A percentile compares a stretch with the other conserved stretches of the same genome.
These are phyloP conservation scores for Croton laevigatus DNA, from an alignment of 441 rosid species.

Conservation along the genomic window DNA sequence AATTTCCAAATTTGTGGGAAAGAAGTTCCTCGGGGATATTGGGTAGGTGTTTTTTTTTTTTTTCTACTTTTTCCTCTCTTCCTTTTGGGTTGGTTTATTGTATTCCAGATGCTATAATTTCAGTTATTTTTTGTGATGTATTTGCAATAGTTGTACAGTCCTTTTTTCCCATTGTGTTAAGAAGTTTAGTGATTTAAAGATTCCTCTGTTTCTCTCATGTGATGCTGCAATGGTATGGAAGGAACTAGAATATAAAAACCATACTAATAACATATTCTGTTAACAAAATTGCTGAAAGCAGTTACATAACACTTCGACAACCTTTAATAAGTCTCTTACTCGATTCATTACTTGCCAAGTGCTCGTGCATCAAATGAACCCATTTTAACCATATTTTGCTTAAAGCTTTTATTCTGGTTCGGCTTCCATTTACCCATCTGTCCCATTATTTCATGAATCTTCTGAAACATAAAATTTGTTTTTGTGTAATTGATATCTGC, in stretches of 20 bases:
- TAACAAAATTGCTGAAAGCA: too few relatives aligned
- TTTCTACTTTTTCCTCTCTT: background rate
- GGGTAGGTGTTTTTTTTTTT: conserved; percentile 46
- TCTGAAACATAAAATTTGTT: background rate
- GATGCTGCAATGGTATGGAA: too few relatives aligned
- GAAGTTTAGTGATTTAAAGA: background rate
- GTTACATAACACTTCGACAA: too few relatives aligned
- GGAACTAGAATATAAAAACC: too few relatives aligned
- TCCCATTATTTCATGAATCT: background rate
- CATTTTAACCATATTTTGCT: too few relatives aligned
- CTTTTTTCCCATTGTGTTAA: background rate
- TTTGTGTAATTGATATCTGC: background rate
- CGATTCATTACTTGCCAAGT: too few relatives aligned
- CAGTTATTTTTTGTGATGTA: background rate
- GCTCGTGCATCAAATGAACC: too few relatives aligned
- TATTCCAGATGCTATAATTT: background rate
- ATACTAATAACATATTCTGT: too few relatives aligned
- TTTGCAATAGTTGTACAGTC: background rate
- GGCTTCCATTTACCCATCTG: background rate
- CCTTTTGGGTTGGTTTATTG: background rate
- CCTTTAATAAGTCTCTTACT: too few relatives aligned
- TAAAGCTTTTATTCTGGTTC: background rate
- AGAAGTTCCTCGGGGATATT: conserved; percentile 94
- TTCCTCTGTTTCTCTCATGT: too few relatives aligned
- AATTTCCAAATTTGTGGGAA: conserved; percentile 84